Conservation (phyloP, 148 eudicot species). For the Rhododendron kiyosumense region DNA sequence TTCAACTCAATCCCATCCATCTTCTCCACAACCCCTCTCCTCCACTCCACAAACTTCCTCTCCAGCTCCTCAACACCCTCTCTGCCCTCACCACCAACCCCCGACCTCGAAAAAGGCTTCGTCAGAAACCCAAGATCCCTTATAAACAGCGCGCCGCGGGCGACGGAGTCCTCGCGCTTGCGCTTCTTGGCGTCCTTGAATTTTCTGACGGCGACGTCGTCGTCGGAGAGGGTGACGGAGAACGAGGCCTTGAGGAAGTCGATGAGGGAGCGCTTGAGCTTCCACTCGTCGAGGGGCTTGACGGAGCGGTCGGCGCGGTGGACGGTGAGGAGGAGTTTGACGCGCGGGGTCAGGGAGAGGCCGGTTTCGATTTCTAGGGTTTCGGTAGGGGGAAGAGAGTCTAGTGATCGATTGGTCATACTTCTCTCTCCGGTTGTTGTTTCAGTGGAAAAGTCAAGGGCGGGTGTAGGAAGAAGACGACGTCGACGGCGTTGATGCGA, state of each 20-base stretch:
- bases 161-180: conserved; percentile 65
- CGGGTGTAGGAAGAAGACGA: background rate
- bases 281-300: conserved; percentile 64
- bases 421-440: background rate
- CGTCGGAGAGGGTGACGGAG: conserved; percentile 39
- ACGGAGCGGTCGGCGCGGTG: conserved; percentile 58
- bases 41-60: conserved; percentile 54
- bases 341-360: conserved; percentile 54
- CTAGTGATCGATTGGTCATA: conserved; percentile 14
- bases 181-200: conserved; percentile 66
- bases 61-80: conserved; percentile 21
- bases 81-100: background rate
- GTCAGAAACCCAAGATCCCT: conserved; percentile 52
- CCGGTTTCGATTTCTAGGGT: conserved; percentile 37
- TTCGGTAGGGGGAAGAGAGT: conserved; percentile 25
- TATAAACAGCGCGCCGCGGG: conserved; percentile 42
- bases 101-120: conserved; percentile 6
- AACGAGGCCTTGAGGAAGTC: conserved; percentile 43
- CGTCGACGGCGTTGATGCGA: background rate
- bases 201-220: conserved; percentile 35
- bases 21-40: conserved; percentile 47
- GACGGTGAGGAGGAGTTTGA: conserved; percentile 53
- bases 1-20: conserved; percentile 78
- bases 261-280: conserved; percentile 60
- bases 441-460: background rate